Evolutionary conservation across 1,284 basidiomycete species (phyloP).

Genomic region (Schizophyllum commune): DNA sequence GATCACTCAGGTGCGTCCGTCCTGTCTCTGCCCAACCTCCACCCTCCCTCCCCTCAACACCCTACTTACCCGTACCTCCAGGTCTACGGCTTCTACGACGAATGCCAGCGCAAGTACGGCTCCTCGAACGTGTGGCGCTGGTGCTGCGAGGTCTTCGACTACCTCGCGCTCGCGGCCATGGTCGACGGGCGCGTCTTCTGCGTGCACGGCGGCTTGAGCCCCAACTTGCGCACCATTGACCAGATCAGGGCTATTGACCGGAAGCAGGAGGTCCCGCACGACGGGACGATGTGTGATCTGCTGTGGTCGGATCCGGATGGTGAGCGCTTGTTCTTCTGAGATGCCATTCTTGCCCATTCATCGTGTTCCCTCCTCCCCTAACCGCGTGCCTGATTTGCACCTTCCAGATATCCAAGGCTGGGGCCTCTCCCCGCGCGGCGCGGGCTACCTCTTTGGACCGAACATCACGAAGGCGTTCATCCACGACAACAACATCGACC

Average conservation of each 20-base stretch:
- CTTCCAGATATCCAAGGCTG: constrained; percentile 77
- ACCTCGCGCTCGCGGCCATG: constrained; percentile 88
- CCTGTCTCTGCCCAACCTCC: no score
- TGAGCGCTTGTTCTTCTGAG: constrained; percentile 28
- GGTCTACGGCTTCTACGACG: constrained; percentile 99
- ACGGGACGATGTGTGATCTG: constrained; percentile 97
- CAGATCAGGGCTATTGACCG: constrained; percentile 96
- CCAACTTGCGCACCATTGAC: constrained; percentile 77
- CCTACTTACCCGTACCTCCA: constrained; percentile 31
- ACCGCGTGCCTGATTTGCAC: no score
- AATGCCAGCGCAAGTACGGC: constrained; percentile 96
- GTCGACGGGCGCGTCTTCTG: constrained; percentile 85
- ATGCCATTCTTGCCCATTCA: not conserved
- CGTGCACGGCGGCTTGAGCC: constrained; percentile 84
- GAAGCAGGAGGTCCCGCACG: constrained; percentile 99
- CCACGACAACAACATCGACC: constrained; percentile 87
- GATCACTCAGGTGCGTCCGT: constrained; percentile 49
- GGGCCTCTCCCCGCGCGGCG: constrained; percentile 95
- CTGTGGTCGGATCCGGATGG: constrained; percentile 99
- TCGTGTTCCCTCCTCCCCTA: no score
- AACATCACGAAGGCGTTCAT: constrained; percentile 89
- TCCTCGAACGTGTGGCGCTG: constrained; percentile 95
- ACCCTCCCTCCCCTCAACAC: not conserved
- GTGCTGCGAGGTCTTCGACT: constrained; percentile 99
- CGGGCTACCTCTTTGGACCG: constrained; percentile 91